These are phyloP conservation scores for Yarrowia phangngaensis DNA, from an alignment of 805 yeast genomes.

Conservation along the genomic window DNA sequence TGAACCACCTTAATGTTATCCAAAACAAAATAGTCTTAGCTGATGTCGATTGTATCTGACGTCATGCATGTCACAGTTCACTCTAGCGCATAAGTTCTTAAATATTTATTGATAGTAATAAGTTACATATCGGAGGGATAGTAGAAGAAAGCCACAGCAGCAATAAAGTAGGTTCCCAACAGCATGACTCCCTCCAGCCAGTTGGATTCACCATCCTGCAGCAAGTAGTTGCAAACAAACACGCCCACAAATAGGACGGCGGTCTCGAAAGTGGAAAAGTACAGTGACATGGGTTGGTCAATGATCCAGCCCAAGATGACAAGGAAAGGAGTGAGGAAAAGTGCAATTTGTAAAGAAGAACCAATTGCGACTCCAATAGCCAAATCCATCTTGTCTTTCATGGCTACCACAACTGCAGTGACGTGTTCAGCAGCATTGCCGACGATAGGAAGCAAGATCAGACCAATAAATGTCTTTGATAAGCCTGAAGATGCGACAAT, in stretches of 20 bases:
- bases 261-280: slow-evolving; percentile 90
- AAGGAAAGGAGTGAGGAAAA: slow-evolving; percentile 92
- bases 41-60: no score
- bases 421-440: slow-evolving; percentile 99
- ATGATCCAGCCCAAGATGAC: slow-evolving; percentile 91
- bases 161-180: slow-evolving; percentile 76
- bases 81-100: no score
- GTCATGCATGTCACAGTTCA: no score
- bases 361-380: slow-evolving; percentile 98
- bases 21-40: no score
- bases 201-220: slow-evolving; percentile 90
- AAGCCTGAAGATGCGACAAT: slow-evolving; percentile 80
- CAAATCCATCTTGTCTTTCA: slow-evolving; percentile 94
- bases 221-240: slow-evolving; percentile 77
- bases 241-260: slow-evolving; percentile 87
- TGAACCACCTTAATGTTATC: no score
- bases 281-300: slow-evolving; percentile 87
- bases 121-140: slow-evolving; percentile 16
- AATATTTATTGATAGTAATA: no score
- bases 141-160: slow-evolving; percentile 77
- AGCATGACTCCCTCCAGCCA: slow-evolving; percentile 97
- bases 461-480: slow-evolving; percentile 91
- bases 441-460: slow-evolving; percentile 90
- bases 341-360: slow-evolving; percentile 88
- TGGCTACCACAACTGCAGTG: slow-evolving; percentile 91